Percentiles rank a stretch among this genome's conserved stretches.
Conservation (phyloP, 129 eudicot species). For the Deinandra increscens region DNA sequence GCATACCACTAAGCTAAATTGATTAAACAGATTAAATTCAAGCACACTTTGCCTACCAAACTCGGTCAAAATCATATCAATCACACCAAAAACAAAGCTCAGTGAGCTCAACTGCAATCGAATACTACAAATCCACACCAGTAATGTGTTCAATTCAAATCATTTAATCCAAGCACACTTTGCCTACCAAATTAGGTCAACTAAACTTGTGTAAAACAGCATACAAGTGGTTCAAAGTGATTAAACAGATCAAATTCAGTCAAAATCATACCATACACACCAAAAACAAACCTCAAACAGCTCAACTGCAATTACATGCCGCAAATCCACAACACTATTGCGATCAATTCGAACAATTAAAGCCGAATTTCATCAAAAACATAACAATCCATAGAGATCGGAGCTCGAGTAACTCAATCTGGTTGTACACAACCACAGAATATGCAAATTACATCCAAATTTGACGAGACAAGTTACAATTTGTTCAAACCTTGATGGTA, state of each 20-base stretch:
- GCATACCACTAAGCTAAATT: too few species aligned
- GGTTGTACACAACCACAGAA: neutral
- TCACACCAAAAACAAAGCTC: too few species aligned
- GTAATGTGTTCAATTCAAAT: too few species aligned
- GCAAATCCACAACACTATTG: neutral
- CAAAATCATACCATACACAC: neutral
- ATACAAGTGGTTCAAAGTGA: neutral
- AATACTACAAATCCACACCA: too few species aligned
- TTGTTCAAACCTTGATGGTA: slow-evolving; percentile 62
- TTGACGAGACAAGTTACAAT: neutral
- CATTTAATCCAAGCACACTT: too few species aligned
- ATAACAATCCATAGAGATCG: neutral
- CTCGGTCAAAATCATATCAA: too few species aligned
- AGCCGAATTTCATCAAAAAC: slow-evolving; percentile 1
- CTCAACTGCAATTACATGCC: neutral
- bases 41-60: too few species aligned
- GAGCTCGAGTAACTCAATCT: neutral
- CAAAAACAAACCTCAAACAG: too few species aligned
- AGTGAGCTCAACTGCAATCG: too few species aligned
- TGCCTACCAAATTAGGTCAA: too few species aligned
- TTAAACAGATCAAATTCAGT: neutral
- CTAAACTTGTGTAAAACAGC: slow-evolving; percentile 9
- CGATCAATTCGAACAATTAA: neutral
- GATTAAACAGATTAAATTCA: neutral
- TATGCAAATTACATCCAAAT: neutral